Evolutionary conservation across 495 filamentous ascomycete genomes (phyloP), one percentile per base, ranked within the genome.

Genomic region (Lasiosphaeria ovina): DNA sequence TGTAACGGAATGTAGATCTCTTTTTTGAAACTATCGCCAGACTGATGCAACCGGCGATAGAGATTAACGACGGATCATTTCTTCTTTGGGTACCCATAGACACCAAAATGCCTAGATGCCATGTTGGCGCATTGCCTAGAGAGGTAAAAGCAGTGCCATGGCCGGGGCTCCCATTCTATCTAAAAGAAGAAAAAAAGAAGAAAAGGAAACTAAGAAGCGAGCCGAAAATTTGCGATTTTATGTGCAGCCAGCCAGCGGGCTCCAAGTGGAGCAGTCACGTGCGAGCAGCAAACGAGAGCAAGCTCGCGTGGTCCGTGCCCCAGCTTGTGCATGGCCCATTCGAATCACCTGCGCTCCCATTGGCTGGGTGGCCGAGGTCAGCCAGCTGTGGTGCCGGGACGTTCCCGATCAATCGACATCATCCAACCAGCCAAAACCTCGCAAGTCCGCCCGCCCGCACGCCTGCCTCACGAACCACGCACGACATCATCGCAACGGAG

Each of bases 21-120:
- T 77, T 69, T 76, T 78, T 66, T 82, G 81, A 83, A 83, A 83
- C 81, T 73, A 72, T 63, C 69, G 72, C 73, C 77, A 80, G 77
- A 82, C 73, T 61, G 79, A 76, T 58, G 66, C 66, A 69, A 72
- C 74, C 74, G 77, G 71, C 71, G 71, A 69, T 74, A 60, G 81
- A 77, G 81, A 83, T 83, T 83, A 83, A 83, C 80, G 81, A 83
- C 75, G 78, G 81, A 83, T 81, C 80, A 66, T 75, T 77, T 76
- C 49, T 69, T 81, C 78, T 79, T 68, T 67, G 69, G 71, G 69
- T 71, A 68, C 64, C 69, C 74, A 59, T 62, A 62, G 67, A 69
- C 63, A 72, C 75, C 76, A 62, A 73, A 80, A 71, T 72, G 63
- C 65, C 67, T 58, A 57, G 36, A 45, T 51, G 60, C 72, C 69